Base-by-base conservation (phyloP, 805 yeast genomes). In the Wickerhamomyces tratensis region DNA sequence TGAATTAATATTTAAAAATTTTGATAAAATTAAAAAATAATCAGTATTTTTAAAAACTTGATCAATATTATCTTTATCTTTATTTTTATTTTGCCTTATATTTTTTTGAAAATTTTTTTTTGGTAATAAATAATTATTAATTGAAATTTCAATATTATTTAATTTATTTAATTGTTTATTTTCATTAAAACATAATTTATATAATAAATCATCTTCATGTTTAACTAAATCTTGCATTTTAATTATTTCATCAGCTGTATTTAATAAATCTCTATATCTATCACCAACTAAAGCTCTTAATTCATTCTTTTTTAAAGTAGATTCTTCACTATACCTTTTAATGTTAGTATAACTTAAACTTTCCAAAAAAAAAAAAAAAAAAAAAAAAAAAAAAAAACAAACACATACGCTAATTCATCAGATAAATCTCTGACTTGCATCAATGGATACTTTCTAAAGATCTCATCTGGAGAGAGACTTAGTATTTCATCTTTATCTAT, bases 191-290 rank as follows among this genome's bases (percentile, higher is more conserved):
- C 53, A 47, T 29, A 56, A 35, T 2, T 48, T 47, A 31, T 56
- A 56, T 6, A 56, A 43, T 14, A 39, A 34, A 7, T 13, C n/a
- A 44, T 56, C 60, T 33, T 49, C 48, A 3, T 5, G 5, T 33
- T 49, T 43, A 7, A 53, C 44, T 2, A 50, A n/a, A 5, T 37
- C 41, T 14, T 54, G 45, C 56, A 54, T 54, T 7, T 43, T 45
- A 9, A 52, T 49, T 10, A 56, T 56, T 37, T 46, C 43, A 37
- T 56, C 59, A n/a, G 57, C 58, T 1, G 56, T 54, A 5, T 47
- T 40, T 6, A 56, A 35, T 4, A 56, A 40, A 29, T 56, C 58
- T 38, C 59, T 42, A 38, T 56, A 56, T 36, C 55, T 51, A 5
- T 49, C 46, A 6, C 54, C 53, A 6, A 56, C 60, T 9, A 56